Evolutionary conservation across 129 eudicot genomes (phyloP).

Genomic region (Lactuca sativa): DNA sequence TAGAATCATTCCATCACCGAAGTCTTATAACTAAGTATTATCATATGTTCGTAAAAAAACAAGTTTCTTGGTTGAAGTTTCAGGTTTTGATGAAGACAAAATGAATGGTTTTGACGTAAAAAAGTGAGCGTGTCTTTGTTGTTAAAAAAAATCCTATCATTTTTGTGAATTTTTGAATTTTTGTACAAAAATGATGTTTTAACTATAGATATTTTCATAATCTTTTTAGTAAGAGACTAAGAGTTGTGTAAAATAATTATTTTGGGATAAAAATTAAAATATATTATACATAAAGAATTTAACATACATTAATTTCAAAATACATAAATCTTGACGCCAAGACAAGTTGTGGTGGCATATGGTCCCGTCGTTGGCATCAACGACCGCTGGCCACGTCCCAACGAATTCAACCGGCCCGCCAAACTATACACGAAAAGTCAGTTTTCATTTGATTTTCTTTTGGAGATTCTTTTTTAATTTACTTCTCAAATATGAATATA

Average conservation of each 20-base stretch:
- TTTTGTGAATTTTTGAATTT: no score
- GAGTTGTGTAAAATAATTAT: not conserved
- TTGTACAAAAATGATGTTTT: no score
- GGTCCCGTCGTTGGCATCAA: constrained; percentile 31
- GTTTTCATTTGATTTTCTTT: not conserved
- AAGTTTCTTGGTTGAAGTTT: no score
- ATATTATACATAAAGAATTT: not conserved
- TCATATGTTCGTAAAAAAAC: no score
- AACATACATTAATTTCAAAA: not conserved
- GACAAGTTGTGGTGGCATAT: constrained; percentile 17
- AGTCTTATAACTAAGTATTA: no score
- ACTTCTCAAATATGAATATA: not conserved
- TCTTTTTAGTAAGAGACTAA: no score
- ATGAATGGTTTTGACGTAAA: no score
- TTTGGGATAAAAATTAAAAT: not conserved
- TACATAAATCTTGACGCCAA: constrained; percentile 1
- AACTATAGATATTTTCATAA: no score
- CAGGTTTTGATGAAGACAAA: no score
- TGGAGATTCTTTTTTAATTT: not conserved
- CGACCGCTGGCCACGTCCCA: constrained; percentile 38
- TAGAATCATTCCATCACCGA: no score
- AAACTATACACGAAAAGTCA: constrained; percentile 12
- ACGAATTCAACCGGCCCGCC: constrained; percentile 37
- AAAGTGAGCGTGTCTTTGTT: no score
- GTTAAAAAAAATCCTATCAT: no score